A percentile compares a stretch with the other conserved stretches of the same genome.
These are phyloP conservation scores for Herpetospermum pedunculosum DNA, from an alignment of 306 rosid species.

Conservation along the genomic window DNA sequence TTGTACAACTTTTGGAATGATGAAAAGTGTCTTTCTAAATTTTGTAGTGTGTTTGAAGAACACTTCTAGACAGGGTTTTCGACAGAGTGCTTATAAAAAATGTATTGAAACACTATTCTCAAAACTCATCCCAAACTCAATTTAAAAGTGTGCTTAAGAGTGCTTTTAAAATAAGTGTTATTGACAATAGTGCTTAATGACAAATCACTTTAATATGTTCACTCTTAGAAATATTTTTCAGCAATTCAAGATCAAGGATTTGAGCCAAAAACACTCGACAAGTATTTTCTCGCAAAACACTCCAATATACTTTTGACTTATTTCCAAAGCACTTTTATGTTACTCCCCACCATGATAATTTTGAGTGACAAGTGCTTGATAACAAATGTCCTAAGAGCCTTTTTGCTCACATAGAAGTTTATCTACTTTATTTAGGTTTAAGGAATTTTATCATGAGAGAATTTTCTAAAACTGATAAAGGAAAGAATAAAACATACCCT, in stretches of 20 bases:
- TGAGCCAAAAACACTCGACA: not conserved
- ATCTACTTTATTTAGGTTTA: not conserved
- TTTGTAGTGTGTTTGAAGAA: not conserved
- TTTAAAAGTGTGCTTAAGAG: not conserved
- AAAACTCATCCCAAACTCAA: not conserved
- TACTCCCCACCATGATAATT: not conserved
- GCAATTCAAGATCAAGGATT: not conserved
- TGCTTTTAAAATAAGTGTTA: not conserved
- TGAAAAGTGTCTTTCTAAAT: not conserved
- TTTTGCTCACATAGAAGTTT: not conserved
- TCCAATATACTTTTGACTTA: not conserved
- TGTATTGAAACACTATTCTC: too few relatives aligned
- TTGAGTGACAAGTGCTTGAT: not conserved
- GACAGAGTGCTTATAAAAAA: not conserved
- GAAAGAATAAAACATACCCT: conserved; percentile 28
- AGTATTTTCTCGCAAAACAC: not conserved
- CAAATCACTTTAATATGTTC: not conserved
- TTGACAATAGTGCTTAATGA: not conserved
- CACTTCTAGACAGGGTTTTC: not conserved
- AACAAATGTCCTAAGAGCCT: not conserved
- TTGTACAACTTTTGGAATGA: not conserved
- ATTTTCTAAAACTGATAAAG: not conserved
- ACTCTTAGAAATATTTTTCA: not conserved
- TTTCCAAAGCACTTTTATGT: not conserved
- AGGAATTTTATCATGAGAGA: not conserved